A percentile compares a stretch with the other conserved stretches of the same genome.
Evolutionary conservation across 257 asterid genomes (phyloP).

Genomic region (Solanum medicagineum): DNA sequence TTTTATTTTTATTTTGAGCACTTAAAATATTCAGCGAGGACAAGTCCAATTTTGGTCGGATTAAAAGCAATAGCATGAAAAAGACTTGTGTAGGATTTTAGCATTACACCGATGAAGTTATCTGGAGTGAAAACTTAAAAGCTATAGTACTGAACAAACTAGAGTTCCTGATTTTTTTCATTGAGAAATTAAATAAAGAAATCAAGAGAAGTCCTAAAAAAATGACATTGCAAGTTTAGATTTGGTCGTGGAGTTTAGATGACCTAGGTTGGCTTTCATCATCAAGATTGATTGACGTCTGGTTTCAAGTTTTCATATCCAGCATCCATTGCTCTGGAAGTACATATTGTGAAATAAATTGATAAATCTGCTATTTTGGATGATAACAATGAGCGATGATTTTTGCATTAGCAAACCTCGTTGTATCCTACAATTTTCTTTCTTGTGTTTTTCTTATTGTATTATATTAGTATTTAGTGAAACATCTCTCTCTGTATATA

Average conservation of each 20-base stretch:
- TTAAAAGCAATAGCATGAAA: slow-evolving; percentile 47
- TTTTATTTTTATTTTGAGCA: slow-evolving; percentile 74
- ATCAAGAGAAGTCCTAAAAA: too few species aligned
- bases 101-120: slow-evolving; percentile 54
- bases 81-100: slow-evolving; percentile 60
- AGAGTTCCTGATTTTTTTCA: too few species aligned
- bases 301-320: slow-evolving; percentile 39
- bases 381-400: too few species aligned
- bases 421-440: too few species aligned
- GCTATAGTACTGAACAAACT: too few species aligned
- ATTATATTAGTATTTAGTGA: too few species aligned
- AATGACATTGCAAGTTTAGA: slow-evolving; percentile 22
- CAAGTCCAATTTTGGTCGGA: slow-evolving; percentile 50
- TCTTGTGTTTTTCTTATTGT: too few species aligned
- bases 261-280: slow-evolving; percentile 64
- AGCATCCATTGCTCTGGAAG: slow-evolving; percentile 18
- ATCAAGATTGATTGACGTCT: slow-evolving; percentile 29
- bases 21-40: slow-evolving; percentile 51
- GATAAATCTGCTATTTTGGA: too few species aligned
- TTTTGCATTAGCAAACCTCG: too few species aligned
- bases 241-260: slow-evolving; percentile 48
- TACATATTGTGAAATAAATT: too few species aligned
- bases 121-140: neutral
- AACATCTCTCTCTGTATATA: too few species aligned
- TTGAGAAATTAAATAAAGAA: too few species aligned